Conservation (phyloP, 495 filamentous ascomycete genomes). For the Evansstolkia leycettana region DNA sequence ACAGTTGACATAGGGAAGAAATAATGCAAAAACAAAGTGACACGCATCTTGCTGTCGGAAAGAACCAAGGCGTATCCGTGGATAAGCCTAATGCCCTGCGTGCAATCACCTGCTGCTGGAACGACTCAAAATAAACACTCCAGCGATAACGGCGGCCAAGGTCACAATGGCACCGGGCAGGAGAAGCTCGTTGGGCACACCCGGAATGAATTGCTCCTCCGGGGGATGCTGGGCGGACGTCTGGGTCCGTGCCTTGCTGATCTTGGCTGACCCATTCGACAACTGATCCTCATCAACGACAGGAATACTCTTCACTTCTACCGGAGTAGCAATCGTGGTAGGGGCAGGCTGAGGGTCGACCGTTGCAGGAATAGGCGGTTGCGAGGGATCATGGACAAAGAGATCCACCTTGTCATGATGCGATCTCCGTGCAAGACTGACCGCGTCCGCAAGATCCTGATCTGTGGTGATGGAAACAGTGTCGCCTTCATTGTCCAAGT, state of each 20-base stretch:
- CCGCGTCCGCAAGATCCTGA: conserved; percentile 82
- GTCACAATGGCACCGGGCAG: conserved; percentile 92
- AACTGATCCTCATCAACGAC: conserved; percentile 30
- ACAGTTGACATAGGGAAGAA: neutral
- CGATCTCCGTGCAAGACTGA: conserved; percentile 64
- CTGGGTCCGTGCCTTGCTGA: conserved; percentile 23
- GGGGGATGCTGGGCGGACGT: conserved; percentile 29
- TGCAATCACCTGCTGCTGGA: conserved; percentile 47
- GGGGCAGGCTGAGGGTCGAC: conserved; percentile 53
- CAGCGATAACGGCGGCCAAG: conserved; percentile 83
- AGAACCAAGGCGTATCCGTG: neutral
- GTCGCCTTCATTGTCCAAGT: conserved; percentile 94
- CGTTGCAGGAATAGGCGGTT: conserved; percentile 59
- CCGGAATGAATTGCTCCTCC: conserved; percentile 72
- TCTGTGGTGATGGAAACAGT: conserved; percentile 96
- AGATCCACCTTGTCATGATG: conserved; percentile 88
- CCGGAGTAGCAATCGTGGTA: conserved; percentile 42
- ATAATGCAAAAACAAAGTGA: neutral
- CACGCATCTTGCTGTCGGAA: neutral
- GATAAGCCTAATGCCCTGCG: neutral
- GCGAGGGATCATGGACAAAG: conserved; percentile 88
- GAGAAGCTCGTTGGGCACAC: conserved; percentile 88
- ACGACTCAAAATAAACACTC: conserved; percentile 83
- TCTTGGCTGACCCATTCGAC: conserved; percentile 45
- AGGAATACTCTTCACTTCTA: conserved; percentile 46